Base-by-base conservation (phyloP, 2,329 filamentous ascomycete species). In the Cladophialophora exuberans region DNA sequence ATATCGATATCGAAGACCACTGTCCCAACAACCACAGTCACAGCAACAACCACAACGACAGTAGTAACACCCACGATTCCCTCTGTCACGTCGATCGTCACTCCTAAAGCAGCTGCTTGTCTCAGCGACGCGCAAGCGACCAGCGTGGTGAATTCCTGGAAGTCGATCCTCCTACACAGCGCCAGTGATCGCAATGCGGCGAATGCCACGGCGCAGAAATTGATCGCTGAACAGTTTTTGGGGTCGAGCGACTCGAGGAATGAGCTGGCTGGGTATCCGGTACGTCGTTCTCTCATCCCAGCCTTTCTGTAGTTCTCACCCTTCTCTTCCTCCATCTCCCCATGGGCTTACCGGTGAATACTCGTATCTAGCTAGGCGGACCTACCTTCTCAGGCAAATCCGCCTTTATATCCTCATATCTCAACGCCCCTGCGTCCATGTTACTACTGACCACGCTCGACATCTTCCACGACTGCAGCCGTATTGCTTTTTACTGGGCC, bases 241-340 rank as follows among this genome's bases (percentile, higher is more conserved):
- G 56, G 58, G 30, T 54, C 52, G 20, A 52, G 46, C 25, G 58
- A 61, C 33, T 49, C 51, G n/a, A 47, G 53, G 23, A 61, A 61
- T 30, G 44, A 47, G 11, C 43, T 61, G 6, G 48, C 45, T 17
- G 58, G 56, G n/a, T n/a, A 25, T 43, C 46, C 50, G 22, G 56
- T 61, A 47, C 36, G 53, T 31, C 13, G 15, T 48, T 33, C 23
- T 28, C 20, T 26, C 30, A 17, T 3, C n/a, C 2, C 15, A 15
- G 9, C 20, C 15, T 26, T 33, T 42, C 17, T 33, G 17, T 20
- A 23, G 7, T 26, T 20, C 2, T n/a, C 39, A 31, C 5, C 10
- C 7, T 54, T 7, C n/a, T n/a, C n/a, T n/a, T n/a, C n/a, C n/a
- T n/a, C n/a, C n/a, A n/a, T n/a, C n/a, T n/a, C n/a, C n/a, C n/a